Percentiles rank a stretch among this genome's conserved stretches.
These are phyloP conservation scores for Quercus aquifolioides DNA, from an alignment of 306 rosid genomes.

Conservation along the genomic window DNA sequence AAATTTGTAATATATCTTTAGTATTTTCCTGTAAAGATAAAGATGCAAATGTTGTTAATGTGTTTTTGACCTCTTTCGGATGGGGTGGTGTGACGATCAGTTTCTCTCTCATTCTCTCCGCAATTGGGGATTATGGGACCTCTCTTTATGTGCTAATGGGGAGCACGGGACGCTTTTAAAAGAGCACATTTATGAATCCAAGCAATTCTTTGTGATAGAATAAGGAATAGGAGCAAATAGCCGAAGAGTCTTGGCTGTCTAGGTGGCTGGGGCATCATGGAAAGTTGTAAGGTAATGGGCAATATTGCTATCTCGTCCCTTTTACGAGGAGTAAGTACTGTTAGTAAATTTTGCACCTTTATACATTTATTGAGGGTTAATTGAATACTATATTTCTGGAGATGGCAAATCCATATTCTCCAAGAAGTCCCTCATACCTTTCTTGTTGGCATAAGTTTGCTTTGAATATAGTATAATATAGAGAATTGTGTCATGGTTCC, in stretches of 20 bases:
- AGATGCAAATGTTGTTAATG: too few relatives aligned
- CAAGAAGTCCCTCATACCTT: too few relatives aligned
- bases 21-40: too few relatives aligned
- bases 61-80: too few relatives aligned
- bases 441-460: too few relatives aligned
- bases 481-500: too few relatives aligned
- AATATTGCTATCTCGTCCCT: not conserved
- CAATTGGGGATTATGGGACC: constrained; percentile 1
- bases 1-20: too few relatives aligned
- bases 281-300: not conserved
- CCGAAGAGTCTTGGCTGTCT: not conserved
- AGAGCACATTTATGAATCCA: not conserved
- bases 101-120: not conserved
- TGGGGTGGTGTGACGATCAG: not conserved
- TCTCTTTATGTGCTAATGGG: not conserved
- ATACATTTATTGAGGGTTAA: not conserved
- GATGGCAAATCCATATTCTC: not conserved
- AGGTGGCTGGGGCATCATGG: not conserved
- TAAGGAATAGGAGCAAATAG: not conserved
- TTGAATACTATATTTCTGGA: not conserved
- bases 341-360: not conserved
- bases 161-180: not conserved
- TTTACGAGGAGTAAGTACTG: not conserved
- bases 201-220: not conserved
- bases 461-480: too few relatives aligned